These are phyloP conservation scores for Chlamydomonas schloesseri DNA, from an alignment of 139 green algal genomes.

Conservation along the genomic window DNA sequence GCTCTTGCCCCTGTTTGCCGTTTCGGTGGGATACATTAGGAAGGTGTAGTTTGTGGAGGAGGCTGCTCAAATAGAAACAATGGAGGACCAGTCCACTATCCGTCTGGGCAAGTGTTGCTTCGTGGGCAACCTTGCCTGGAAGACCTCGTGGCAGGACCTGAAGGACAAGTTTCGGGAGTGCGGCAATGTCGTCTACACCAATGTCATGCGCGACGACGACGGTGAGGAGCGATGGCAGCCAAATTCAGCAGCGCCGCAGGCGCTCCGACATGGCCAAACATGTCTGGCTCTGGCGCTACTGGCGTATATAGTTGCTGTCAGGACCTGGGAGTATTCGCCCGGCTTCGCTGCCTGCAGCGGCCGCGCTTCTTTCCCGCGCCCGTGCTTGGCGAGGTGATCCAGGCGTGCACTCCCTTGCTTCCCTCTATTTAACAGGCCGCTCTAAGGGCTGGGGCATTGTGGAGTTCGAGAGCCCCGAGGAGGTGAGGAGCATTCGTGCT, in stretches of 20 bases:
- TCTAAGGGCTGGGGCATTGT: conserved; percentile 97
- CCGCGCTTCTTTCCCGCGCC: not conserved
- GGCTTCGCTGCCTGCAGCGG: no score
- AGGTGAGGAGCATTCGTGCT: conserved; percentile 62
- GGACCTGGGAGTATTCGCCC: no score
- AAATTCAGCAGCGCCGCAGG: no score
- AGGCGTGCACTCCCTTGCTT: not conserved
- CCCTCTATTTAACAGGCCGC: conserved; percentile 65
- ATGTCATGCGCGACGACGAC: conserved; percentile 88
- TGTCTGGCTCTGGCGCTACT: no score
- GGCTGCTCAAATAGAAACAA: not conserved
- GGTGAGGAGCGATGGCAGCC: conserved; percentile 63
- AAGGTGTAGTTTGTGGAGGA: not conserved
- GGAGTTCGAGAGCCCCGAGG: conserved; percentile 89
- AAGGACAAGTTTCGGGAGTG: conserved; percentile 89
- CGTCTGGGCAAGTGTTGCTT: conserved; percentile 83
- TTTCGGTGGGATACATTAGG: not conserved
- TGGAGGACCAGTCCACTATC: conserved; percentile 40
- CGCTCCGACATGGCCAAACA: no score
- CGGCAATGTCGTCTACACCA: conserved; percentile 91
- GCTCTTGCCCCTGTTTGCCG: not conserved
- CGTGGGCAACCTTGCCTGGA: conserved; percentile 91
- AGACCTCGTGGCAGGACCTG: conserved; percentile 82
- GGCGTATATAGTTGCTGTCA: no score
- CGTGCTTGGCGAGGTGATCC: conserved; percentile 6